Conservation (phyloP, 2,329 filamentous ascomycete species). For the Talaromyces sp. region DNA sequence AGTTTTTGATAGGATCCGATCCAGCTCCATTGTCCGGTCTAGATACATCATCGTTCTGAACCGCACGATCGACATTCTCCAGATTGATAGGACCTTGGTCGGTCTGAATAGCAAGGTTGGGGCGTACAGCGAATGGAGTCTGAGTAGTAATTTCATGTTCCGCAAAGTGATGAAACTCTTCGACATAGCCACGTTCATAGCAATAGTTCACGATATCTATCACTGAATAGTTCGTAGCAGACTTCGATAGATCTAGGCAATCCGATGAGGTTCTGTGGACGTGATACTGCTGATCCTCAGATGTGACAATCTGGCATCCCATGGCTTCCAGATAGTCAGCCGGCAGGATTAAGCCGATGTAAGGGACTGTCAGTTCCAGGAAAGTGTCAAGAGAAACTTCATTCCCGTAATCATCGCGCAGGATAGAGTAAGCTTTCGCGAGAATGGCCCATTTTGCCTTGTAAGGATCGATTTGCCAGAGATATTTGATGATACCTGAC, state of each 20-base stretch:
- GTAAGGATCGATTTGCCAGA: constrained; percentile 49
- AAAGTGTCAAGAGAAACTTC: constrained; percentile 46
- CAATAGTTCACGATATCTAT: constrained; percentile 28
- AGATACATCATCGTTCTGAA: constrained; percentile 1
- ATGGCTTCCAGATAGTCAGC: constrained; percentile 42
- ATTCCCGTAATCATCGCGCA: constrained; percentile 47
- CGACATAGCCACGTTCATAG: constrained; percentile 25
- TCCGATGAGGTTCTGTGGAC: constrained; percentile 14
- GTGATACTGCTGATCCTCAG: constrained; percentile 23
- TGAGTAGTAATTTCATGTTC: constrained; percentile 14
- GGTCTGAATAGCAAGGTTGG: neutral
- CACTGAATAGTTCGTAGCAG: constrained; percentile 25
- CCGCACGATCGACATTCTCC: constrained; percentile 3
- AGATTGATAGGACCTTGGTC: neutral
- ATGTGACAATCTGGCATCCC: constrained; percentile 41
- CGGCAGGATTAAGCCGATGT: constrained; percentile 45
- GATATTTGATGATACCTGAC: constrained; percentile 44
- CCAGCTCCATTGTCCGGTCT: neutral
- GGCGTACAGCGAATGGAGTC: constrained; percentile 23
- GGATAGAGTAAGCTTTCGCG: constrained; percentile 52
- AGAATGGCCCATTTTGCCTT: constrained; percentile 50
- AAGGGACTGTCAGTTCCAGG: constrained; percentile 40
- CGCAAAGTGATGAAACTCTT: constrained; percentile 11
- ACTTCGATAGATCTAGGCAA: constrained; percentile 16
- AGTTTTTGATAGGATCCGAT: neutral